Percentiles rank a stretch among this genome's conserved stretches.
phyloP scores from a whole-genome alignment of 768 basidiomycete species.

The Mycena rebaudengoi region DNA sequence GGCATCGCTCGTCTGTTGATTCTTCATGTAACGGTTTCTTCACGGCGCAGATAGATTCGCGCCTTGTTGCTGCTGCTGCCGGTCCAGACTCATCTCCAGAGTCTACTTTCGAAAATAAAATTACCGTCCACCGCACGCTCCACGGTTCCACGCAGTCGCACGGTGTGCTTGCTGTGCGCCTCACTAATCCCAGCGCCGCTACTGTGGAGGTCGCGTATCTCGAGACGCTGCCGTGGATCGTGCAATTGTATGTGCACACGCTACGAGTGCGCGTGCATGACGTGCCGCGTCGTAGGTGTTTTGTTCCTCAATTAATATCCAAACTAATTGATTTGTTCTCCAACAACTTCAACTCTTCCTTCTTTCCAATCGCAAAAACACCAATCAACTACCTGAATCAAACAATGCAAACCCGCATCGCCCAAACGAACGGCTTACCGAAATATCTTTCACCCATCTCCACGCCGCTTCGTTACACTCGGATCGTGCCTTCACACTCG shows the following conservation, averaged over 20 bases:
- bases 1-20: slow-evolving; percentile 83
- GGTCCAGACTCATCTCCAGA: background rate
- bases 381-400: too few species aligned
- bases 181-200: slow-evolving; percentile 65
- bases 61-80: background rate
- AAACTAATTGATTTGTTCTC: too few species aligned
- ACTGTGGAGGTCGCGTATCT: slow-evolving; percentile 70
- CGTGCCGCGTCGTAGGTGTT: slow-evolving; percentile 50
- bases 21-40: too few species aligned
- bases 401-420: too few species aligned
- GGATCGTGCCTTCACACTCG: too few species aligned
- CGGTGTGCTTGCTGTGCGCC: slow-evolving; percentile 72
- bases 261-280: slow-evolving; percentile 62
- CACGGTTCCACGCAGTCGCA: slow-evolving; percentile 79
- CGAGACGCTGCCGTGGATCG: slow-evolving; percentile 94
- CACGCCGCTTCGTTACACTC: too few species aligned
- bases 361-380: slow-evolving; percentile 8
- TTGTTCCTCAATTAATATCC: background rate
- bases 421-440: too few species aligned
- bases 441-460: too few species aligned
- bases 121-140: slow-evolving; percentile 75
- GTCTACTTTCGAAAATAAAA: slow-evolving; percentile 49
- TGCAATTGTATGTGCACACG: slow-evolving; percentile 89
- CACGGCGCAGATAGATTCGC: background rate
- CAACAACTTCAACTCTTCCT: background rate